These are phyloP conservation scores for Adiantum capillusveneris DNA, from an alignment of 75 land plant species.

Conservation along the genomic window DNA sequence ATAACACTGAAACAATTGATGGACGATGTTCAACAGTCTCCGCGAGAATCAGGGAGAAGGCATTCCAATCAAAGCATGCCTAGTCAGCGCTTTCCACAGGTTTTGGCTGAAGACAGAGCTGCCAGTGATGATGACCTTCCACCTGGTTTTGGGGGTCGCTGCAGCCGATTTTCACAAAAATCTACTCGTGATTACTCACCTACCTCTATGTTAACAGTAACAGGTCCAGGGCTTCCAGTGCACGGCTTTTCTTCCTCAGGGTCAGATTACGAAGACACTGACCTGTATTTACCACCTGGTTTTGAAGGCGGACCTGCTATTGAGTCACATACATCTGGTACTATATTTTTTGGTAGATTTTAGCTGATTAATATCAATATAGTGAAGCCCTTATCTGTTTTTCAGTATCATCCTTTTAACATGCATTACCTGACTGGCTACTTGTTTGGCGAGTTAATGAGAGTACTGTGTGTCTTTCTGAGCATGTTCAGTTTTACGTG, in stretches of 20 bases:
- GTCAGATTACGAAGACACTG: background rate
- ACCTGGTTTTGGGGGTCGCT: no score
- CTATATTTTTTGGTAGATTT: no score
- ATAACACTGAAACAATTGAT: slow-evolving; percentile 32
- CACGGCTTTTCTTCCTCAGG: background rate
- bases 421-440: no score
- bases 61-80: background rate
- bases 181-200: background rate
- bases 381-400: no score
- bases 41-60: background rate
- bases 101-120: background rate
- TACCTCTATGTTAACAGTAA: background rate
- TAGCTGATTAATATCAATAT: no score
- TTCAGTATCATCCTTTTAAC: no score
- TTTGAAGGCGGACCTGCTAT: background rate
- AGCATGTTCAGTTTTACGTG: no score
- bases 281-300: background rate
- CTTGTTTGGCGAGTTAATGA: no score
- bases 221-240: background rate
- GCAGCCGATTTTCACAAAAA: background rate
- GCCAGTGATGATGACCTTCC: no score
- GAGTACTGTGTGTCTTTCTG: no score
- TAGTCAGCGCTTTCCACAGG: no score
- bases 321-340: no score
- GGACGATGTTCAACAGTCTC: background rate